Evolutionary conservation across 345 rosid species (phyloP).

Genomic region (Populus tremula): DNA sequence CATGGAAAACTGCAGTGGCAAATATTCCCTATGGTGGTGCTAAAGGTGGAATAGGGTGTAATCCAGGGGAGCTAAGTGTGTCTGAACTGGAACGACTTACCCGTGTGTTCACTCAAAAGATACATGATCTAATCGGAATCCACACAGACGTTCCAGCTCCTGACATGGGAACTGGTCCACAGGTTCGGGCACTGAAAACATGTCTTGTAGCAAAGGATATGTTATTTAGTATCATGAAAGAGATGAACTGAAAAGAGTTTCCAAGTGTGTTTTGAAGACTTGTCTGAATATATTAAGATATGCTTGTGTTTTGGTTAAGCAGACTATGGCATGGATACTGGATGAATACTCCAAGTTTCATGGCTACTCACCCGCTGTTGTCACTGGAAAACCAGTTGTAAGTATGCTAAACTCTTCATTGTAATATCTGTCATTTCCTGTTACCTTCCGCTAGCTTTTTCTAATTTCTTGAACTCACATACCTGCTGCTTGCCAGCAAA

Average conservation of each 20-base stretch:
- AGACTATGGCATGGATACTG: constrained; percentile 99
- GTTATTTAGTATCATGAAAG: not conserved
- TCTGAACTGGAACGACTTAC: constrained; percentile 88
- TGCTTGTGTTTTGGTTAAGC: constrained; percentile 22
- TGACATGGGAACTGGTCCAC: constrained; percentile 97
- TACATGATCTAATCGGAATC: constrained; percentile 83
- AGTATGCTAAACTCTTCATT: constrained; percentile 19
- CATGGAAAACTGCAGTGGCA: constrained; percentile 98
- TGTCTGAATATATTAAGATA: not conserved
- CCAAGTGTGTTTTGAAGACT: not conserved
- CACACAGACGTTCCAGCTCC: constrained; percentile 98
- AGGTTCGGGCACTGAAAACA: constrained; percentile 38
- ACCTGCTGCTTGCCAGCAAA: not conserved
- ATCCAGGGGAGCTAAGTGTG: constrained; percentile 59
- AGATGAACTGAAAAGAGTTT: not conserved
- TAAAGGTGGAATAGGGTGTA: constrained; percentile 95
- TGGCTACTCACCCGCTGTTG: constrained; percentile 89
- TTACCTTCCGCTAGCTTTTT: not conserved
- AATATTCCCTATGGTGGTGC: constrained; percentile 97
- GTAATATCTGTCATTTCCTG: not conserved
- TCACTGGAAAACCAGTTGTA: constrained; percentile 88
- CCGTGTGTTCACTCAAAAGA: constrained; percentile 91
- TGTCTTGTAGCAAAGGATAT: not conserved
- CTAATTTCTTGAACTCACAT: not conserved
- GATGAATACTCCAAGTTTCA: constrained; percentile 96